phyloP scores from a whole-genome alignment of 371 early-diverging fungal species.

The Dichotomocladium elegans region DNA sequence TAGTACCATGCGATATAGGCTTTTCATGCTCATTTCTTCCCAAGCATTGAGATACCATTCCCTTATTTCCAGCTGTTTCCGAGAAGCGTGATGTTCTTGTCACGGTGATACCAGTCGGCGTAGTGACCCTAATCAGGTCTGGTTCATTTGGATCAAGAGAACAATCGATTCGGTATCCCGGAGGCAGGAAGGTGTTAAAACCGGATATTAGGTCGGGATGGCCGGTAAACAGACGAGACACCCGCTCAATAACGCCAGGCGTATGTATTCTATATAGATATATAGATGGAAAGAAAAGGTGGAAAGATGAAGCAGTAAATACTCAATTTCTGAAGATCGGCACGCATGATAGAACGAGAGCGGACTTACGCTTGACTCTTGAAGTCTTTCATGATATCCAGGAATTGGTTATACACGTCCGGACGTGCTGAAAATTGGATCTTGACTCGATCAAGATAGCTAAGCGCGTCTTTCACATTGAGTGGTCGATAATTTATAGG shows the following conservation, averaged over 20 bases:
- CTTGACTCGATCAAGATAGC: slow-evolving; percentile 97
- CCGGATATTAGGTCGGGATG: slow-evolving; percentile 91
- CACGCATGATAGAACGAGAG: background rate
- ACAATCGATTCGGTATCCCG: slow-evolving; percentile 93
- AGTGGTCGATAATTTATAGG: slow-evolving; percentile 42
- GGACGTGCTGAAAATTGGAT: slow-evolving; percentile 89
- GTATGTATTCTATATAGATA: slow-evolving; percentile 90
- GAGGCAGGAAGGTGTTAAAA: slow-evolving; percentile 99
- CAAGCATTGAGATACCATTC: too few species aligned
- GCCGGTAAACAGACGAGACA: slow-evolving; percentile 90
- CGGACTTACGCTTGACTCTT: slow-evolving; percentile 86
- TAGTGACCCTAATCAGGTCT: slow-evolving; percentile 78
- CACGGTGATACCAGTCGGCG: slow-evolving; percentile 65
- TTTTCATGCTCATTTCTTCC: too few species aligned
- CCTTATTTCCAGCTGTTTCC: too few species aligned
- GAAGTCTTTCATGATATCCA: slow-evolving; percentile 99
- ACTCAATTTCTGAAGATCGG: background rate
- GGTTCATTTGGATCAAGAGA: slow-evolving; percentile 69
- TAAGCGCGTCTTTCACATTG: slow-evolving; percentile 87
- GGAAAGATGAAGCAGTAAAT: background rate
- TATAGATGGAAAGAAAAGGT: too few species aligned
- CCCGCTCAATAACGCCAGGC: slow-evolving; percentile 96
- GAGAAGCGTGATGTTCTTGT: background rate
- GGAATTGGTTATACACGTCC: slow-evolving; percentile 94
- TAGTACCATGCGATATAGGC: too few species aligned